These are phyloP conservation scores for Ceratocystis harringtonii DNA, from an alignment of 2,329 filamentous ascomycete species.

Conservation along the genomic window DNA sequence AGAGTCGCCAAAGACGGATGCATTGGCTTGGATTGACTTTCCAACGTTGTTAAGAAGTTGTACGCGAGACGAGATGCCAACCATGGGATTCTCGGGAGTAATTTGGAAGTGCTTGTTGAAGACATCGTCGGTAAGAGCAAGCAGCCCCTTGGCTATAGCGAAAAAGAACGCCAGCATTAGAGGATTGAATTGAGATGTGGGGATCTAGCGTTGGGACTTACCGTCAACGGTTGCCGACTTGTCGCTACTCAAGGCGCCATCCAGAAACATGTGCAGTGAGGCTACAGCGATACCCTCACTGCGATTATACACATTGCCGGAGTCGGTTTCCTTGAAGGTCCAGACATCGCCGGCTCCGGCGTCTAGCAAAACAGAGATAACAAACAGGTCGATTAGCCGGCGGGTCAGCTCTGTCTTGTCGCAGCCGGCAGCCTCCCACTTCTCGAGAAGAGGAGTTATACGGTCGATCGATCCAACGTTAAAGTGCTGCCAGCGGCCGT, in stretches of 20 bases:
- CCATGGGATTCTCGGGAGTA: conserved; percentile 29
- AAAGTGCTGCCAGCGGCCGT: conserved; percentile 49
- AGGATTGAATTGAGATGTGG: background rate
- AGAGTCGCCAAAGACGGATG: conserved; percentile 28
- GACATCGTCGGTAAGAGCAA: conserved; percentile 23
- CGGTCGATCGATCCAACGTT: conserved; percentile 40
- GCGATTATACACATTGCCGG: conserved; percentile 25
- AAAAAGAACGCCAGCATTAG: background rate
- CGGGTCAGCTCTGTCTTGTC: conserved; percentile 35
- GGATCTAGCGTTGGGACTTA: conserved; percentile 18
- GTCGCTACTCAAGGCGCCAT: conserved; percentile 26
- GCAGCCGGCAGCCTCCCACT: conserved; percentile 30
- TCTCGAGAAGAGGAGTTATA: conserved; percentile 29
- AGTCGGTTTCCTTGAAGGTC: conserved; percentile 30
- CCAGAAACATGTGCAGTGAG: conserved; percentile 34
- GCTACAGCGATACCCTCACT: conserved; percentile 40
- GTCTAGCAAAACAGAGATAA: conserved; percentile 44
- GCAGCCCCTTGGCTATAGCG: conserved; percentile 24
- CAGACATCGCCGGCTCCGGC: conserved; percentile 38
- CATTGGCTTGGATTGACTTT: conserved; percentile 26
- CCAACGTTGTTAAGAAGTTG: conserved; percentile 30
- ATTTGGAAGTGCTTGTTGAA: conserved; percentile 32
- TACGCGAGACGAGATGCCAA: conserved; percentile 31
- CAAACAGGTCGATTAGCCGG: conserved; percentile 44
- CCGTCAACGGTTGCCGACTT: conserved; percentile 25